Evolutionary conservation across 352 stramenopile species (phyloP).

Genomic region (Phytophthora melonis): DNA sequence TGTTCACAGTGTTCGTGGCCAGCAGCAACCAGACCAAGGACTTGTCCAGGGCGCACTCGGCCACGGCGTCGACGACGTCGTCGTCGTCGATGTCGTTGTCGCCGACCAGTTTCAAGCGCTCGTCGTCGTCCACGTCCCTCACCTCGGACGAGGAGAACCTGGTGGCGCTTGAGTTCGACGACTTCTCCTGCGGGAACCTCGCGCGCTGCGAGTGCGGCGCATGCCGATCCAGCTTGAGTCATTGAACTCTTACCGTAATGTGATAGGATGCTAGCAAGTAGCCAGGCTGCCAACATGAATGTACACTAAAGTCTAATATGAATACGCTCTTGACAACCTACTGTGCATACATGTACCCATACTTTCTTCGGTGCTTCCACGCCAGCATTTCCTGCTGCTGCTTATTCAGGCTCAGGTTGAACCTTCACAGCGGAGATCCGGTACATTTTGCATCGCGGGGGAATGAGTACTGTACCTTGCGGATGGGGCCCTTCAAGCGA

Average conservation of each 20-base stretch:
- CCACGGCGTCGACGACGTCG: constrained; percentile 9
- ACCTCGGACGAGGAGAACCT: constrained; percentile 42
- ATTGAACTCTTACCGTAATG: constrained; percentile 8
- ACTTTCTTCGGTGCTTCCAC: background rate
- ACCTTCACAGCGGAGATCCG: constrained; percentile 10
- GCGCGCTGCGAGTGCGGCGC: constrained; percentile 27
- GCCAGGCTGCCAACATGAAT: constrained; percentile 18
- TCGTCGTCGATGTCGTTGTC: constrained; percentile 11
- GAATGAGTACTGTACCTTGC: background rate
- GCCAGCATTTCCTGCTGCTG: background rate
- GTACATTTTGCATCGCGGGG: constrained; percentile 8
- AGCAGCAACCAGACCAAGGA: constrained; percentile 12
- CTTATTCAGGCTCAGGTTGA: background rate
- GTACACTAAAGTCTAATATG: constrained; percentile 29
- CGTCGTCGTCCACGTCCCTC: constrained; percentile 23
- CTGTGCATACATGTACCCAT: no score
- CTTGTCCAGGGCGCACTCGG: constrained; percentile 8
- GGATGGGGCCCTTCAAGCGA: constrained; percentile 12
- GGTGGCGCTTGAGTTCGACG: constrained; percentile 24
- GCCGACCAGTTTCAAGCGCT: constrained; percentile 25
- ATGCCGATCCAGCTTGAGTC: constrained; percentile 22
- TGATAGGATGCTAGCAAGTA: background rate
- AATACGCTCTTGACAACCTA: constrained; percentile 15
- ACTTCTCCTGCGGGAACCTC: constrained; percentile 33
- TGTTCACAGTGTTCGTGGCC: constrained; percentile 40